Evolutionary conservation across 106 monocot genomes (phyloP).

Genomic region (Iris macrosiphon): DNA sequence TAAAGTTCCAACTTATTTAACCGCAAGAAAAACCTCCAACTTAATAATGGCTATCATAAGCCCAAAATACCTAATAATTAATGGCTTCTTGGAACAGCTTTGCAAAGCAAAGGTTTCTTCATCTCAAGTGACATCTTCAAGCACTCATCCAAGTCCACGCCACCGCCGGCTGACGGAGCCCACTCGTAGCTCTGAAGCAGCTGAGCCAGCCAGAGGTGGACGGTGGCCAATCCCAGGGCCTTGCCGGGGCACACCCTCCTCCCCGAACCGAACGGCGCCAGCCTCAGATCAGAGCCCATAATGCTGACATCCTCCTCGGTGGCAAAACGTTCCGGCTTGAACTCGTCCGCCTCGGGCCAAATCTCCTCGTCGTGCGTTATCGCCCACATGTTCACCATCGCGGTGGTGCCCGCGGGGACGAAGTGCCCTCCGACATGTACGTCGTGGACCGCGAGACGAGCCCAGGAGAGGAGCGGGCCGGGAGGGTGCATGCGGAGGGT

Average conservation of each 20-base stretch:
- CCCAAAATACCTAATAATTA: no score
- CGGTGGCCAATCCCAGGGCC: constrained; percentile 21
- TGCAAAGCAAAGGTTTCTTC: constrained; percentile 3
- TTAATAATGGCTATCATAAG: no score
- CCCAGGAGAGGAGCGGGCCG: constrained; percentile 11
- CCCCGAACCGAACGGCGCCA: constrained; percentile 18
- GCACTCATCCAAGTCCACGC: constrained; percentile 4
- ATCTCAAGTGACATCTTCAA: constrained; percentile 11
- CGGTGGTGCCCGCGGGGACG: constrained; percentile 5
- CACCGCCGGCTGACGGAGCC: neutral
- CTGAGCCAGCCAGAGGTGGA: constrained; percentile 33
- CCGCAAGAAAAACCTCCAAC: no score
- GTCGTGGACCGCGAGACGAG: constrained; percentile 19
- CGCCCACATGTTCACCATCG: constrained; percentile 23
- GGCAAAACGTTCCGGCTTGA: constrained; percentile 3
- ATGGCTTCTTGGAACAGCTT: neutral
- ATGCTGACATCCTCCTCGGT: constrained; percentile 6
- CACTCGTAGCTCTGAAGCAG: constrained; percentile 17
- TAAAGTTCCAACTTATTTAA: no score
- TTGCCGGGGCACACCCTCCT: constrained; percentile 38
- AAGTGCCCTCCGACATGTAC: constrained; percentile 1
- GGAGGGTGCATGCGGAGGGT: constrained; percentile 21
- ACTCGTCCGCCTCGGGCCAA: constrained; percentile 1
- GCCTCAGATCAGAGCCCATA: constrained; percentile 4
- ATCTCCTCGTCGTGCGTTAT: constrained; percentile 15